Percentiles rank a stretch among this genome's conserved stretches.
Conservation (phyloP, 257 asterid species). For the Fraxinus anomala region DNA sequence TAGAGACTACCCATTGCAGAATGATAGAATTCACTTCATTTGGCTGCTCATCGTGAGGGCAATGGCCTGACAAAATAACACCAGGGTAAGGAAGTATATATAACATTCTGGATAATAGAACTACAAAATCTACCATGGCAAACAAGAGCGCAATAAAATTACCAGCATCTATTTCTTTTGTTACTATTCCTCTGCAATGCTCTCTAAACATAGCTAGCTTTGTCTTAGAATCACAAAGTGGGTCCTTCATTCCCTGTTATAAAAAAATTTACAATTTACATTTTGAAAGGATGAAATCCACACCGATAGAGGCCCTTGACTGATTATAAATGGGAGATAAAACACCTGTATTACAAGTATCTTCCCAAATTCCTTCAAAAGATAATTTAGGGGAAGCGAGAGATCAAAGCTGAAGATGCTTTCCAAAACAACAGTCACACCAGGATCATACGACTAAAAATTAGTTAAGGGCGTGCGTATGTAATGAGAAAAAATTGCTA, state of each 20-base stretch:
- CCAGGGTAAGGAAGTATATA: conserved; percentile 15
- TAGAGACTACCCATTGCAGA: conserved; percentile 57
- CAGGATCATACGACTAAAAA: conserved; percentile 80
- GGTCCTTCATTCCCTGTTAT: conserved; percentile 88
- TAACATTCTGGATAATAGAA: background rate
- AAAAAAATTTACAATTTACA: conserved; percentile 11
- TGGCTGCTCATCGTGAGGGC: conserved; percentile 95
- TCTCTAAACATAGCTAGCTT: conserved; percentile 57
- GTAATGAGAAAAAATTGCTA: background rate
- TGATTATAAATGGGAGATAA: conserved; percentile 14
- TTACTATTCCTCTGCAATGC: conserved; percentile 57
- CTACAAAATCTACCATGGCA: background rate
- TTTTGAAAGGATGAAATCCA: background rate
- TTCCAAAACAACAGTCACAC: conserved; percentile 68
- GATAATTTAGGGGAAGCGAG: conserved; percentile 80
- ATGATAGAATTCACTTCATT: conserved; percentile 70
- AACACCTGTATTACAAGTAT: conserved; percentile 73
- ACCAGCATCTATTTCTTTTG: conserved; percentile 83
- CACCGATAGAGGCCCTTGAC: conserved; percentile 2
- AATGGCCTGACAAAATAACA: conserved; percentile 65
- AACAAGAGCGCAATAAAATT: conserved; percentile 22
- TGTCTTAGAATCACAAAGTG: conserved; percentile 57
- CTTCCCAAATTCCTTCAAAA: conserved; percentile 61
- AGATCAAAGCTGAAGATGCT: conserved; percentile 87
- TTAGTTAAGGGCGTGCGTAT: conserved; percentile 51